Conservation (phyloP, 75 land plant species). For the Cryptomeria japonica region DNA sequence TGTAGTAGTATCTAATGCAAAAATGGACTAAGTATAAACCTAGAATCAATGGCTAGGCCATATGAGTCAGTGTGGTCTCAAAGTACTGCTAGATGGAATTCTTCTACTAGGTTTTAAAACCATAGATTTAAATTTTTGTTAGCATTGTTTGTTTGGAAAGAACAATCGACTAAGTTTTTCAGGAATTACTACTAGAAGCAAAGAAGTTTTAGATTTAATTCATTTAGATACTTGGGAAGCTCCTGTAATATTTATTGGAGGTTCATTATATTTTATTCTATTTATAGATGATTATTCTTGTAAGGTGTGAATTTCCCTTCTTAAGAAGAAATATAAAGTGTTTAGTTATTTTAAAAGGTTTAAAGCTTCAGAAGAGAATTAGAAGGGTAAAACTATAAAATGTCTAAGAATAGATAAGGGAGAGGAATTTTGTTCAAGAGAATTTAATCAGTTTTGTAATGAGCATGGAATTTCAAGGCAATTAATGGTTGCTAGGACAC, state of each 20-base stretch:
- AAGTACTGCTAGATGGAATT: not conserved
- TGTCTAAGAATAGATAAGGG: too few species aligned
- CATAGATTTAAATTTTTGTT: not conserved
- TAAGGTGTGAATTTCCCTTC: constrained; percentile 28
- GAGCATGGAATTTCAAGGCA: too few species aligned
- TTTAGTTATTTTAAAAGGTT: constrained; percentile 11
- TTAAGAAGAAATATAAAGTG: constrained; percentile 31
- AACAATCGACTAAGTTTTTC: constrained; percentile 6
- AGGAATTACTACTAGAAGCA: constrained; percentile 1
- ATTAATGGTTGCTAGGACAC: too few species aligned
- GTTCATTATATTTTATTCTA: constrained; percentile 14
- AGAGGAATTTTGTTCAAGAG: too few species aligned
- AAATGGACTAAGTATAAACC: too few species aligned
- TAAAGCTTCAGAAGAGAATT: too few species aligned
- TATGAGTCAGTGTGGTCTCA: not conserved
- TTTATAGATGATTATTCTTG: constrained; percentile 36
- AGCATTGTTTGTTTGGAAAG: constrained; percentile 35
- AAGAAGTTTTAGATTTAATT: constrained; percentile 23
- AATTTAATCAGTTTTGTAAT: too few species aligned
- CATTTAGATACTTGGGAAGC: constrained; percentile 30
- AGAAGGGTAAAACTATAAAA: not conserved
- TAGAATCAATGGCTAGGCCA: not conserved
- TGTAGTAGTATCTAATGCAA: too few species aligned
- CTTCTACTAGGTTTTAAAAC: not conserved
- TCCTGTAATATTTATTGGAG: constrained; percentile 7